Evolutionary conservation across 768 basidiomycete genomes (phyloP).

Genomic region (Kwoniella botswanensis): DNA sequence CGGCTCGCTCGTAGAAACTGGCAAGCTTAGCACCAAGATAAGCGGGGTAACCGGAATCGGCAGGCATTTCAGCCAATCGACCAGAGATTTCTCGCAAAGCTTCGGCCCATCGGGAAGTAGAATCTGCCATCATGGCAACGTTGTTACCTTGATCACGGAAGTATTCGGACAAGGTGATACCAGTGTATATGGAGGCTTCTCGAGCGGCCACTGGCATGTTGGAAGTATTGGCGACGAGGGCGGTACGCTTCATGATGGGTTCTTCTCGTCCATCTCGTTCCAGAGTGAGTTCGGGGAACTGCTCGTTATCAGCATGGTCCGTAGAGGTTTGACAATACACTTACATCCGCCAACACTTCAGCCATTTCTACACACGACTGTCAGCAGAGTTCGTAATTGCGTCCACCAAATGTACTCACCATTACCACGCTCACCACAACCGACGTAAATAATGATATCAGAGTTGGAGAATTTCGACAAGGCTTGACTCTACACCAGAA

Average conservation of each 20-base stretch:
- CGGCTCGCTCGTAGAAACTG: slow-evolving; percentile 97
- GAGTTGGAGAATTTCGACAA: slow-evolving; percentile 99
- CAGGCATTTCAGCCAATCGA: slow-evolving; percentile 99
- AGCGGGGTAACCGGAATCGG: slow-evolving; percentile 98
- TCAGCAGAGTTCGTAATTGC: slow-evolving; percentile 13
- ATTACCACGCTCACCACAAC: slow-evolving; percentile 98
- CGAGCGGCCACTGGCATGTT: slow-evolving; percentile 99
- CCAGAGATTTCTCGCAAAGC: slow-evolving; percentile 99
- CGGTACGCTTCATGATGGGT: slow-evolving; percentile 99
- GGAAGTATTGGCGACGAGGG: slow-evolving; percentile 97
- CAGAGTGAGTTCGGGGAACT: slow-evolving; percentile 85
- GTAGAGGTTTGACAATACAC: background rate
- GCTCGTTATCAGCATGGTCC: slow-evolving; percentile 28
- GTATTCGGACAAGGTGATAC: slow-evolving; percentile 98
- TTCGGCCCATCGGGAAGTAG: slow-evolving; percentile 98
- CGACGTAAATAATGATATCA: slow-evolving; percentile 98
- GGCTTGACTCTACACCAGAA: slow-evolving; percentile 61
- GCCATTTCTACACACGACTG: slow-evolving; percentile 62
- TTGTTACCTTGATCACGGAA: slow-evolving; percentile 99
- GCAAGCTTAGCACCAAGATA: slow-evolving; percentile 95
- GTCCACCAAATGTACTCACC: slow-evolving; percentile 25
- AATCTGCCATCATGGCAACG: slow-evolving; percentile 99
- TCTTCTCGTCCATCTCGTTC: slow-evolving; percentile 88
- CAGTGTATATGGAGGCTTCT: slow-evolving; percentile 99
- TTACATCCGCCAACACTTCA: slow-evolving; percentile 96